Base-by-base conservation (phyloP, 768 basidiomycete species). In the Tylopilus rubrobrunneus region DNA sequence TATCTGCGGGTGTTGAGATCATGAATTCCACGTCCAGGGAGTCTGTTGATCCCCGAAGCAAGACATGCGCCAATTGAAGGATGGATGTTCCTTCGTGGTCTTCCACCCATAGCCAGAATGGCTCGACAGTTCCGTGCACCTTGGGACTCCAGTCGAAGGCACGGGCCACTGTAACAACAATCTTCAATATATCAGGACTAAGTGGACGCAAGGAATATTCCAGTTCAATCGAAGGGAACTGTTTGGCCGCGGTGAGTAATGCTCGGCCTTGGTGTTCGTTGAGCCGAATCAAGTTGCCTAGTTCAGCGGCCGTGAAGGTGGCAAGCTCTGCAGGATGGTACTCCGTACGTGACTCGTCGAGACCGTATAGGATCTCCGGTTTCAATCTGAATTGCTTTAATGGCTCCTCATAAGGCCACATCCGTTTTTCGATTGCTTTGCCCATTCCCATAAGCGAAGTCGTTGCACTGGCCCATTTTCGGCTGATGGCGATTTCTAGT, bases 61-160 rank as follows among this genome's bases (percentile, higher is more conserved):
- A 62, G 25, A 95, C 71, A 62, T 88, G 84, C 1, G 84, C 74
- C 49, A 88, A 78, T 64, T 96, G 94, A 11, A 94, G 79, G 62
- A 98, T 95, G 36, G 79, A 79, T n/a, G 79, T 58, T n/a, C 84
- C 87, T 33, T 87, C 80, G 36, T 86, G 78, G 62, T 95, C 92
- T 72, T 98, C 94, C 3, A 97, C 74, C 97, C 97, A 98, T 29
- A 99, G 69, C 86, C 92, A 98, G 72, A 98, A 98, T 2, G 92
- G 87, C 68, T 98, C 92, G 2, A 76, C 74, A 11, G 73, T 75
- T 0, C 87, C 89, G 61, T 97, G 94, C 3, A 86, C 61, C 67
- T 82, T 88, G 25, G 73, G 62, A 59, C 76, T 87, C 96, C 97
- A 98, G 14, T 79, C 79, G 70, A 98, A 99, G 7, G 78, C 71